A percentile compares a stretch with the other conserved stretches of the same genome.
These are phyloP conservation scores for Monosporascus sp. DNA, from an alignment of 2,329 filamentous ascomycete genomes.

Conservation along the genomic window DNA sequence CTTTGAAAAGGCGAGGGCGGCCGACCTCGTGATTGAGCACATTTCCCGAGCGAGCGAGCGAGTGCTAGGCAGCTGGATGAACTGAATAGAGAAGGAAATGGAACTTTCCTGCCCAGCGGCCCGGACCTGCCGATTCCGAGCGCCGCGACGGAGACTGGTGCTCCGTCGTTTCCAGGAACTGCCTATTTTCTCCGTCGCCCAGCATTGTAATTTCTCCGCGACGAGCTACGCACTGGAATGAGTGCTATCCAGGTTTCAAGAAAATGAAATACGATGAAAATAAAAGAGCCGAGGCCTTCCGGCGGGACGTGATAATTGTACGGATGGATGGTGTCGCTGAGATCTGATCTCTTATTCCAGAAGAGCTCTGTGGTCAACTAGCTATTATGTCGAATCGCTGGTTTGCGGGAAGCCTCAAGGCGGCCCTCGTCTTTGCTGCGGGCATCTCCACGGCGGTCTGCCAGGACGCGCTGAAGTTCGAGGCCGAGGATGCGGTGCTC, in stretches of 20 bases:
- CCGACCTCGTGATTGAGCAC: no score
- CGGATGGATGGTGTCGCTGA: background rate
- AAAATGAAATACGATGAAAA: no score
- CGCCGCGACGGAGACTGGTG: background rate
- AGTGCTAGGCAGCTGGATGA: no score
- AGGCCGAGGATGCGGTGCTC: constrained; percentile 38
- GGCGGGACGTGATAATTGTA: background rate
- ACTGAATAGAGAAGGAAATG: no score
- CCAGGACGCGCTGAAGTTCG: constrained; percentile 14
- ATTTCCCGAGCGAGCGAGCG: no score
- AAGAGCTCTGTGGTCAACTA: background rate
- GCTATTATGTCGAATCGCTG: background rate
- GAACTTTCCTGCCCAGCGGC: background rate
- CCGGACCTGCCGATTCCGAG: background rate
- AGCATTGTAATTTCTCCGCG: background rate
- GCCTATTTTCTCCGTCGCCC: background rate
- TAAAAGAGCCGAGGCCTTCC: background rate
- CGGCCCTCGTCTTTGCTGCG: background rate
- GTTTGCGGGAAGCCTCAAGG: background rate
- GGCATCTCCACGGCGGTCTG: background rate
- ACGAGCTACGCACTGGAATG: background rate
- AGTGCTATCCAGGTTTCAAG: background rate
- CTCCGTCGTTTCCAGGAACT: background rate
- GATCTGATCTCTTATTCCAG: background rate
- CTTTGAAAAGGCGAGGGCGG: no score